These are phyloP conservation scores for Microbotryum intermedium DNA, from an alignment of 1,284 basidiomycete genomes.

Conservation along the genomic window DNA sequence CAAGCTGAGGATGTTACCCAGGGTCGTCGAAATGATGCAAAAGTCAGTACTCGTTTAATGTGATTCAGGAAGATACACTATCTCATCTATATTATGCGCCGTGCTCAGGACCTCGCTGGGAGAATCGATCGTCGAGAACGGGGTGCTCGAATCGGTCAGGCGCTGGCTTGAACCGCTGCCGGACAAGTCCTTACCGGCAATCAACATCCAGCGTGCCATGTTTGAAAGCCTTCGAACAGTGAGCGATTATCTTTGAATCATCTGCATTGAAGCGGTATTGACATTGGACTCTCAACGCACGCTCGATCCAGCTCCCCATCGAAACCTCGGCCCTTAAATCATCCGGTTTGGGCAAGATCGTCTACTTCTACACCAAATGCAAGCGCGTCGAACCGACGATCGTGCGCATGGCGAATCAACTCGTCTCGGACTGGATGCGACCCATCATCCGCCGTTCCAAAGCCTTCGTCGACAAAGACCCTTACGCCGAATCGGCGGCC, in stretches of 20 bases:
- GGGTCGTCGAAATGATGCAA: slow-evolving; percentile 85
- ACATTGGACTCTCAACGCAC: background rate
- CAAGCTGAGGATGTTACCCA: slow-evolving; percentile 75
- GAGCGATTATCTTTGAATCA: slow-evolving; percentile 10
- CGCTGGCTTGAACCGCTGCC: slow-evolving; percentile 92
- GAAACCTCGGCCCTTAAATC: slow-evolving; percentile 87
- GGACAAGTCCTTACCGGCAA: slow-evolving; percentile 81
- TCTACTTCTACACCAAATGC: slow-evolving; percentile 93
- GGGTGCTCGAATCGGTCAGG: slow-evolving; percentile 80
- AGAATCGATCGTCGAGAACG: slow-evolving; percentile 91
- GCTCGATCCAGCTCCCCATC: slow-evolving; percentile 62
- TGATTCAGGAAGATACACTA: background rate
- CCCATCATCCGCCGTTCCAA: slow-evolving; percentile 88
- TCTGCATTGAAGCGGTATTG: background rate
- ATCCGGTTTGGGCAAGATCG: slow-evolving; percentile 78
- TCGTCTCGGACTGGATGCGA: slow-evolving; percentile 78
- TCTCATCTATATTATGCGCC: background rate
- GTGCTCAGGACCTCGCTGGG: slow-evolving; percentile 61
- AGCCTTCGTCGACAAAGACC: slow-evolving; percentile 60
- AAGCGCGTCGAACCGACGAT: slow-evolving; percentile 78
- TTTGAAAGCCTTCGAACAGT: slow-evolving; percentile 68
- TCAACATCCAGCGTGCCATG: slow-evolving; percentile 91
- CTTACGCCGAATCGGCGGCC: slow-evolving; percentile 33
- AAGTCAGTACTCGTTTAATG: slow-evolving; percentile 47
- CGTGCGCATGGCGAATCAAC: slow-evolving; percentile 67